A percentile compares a stretch with the other conserved stretches of the same genome.
Conservation (phyloP, 1,284 basidiomycete genomes). For the Malassezia brasiliensis region DNA sequence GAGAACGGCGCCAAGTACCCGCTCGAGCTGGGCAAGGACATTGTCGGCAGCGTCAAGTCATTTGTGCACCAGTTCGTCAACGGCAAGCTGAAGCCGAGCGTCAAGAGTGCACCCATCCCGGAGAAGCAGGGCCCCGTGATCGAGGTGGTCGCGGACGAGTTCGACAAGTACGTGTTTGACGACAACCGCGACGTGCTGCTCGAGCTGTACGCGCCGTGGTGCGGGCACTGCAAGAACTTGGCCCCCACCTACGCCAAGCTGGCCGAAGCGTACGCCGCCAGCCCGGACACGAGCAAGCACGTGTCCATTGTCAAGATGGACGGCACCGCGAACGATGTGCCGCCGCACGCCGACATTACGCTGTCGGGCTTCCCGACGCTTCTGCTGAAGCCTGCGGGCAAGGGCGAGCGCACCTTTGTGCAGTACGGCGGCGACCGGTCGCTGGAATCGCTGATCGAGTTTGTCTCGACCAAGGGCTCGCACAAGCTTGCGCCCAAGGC, state of each 20-base stretch:
- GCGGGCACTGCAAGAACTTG: slow-evolving; percentile 73
- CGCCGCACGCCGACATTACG: slow-evolving; percentile 70
- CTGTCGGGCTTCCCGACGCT: slow-evolving; percentile 77
- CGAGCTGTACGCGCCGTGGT: slow-evolving; percentile 93
- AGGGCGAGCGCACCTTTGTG: slow-evolving; percentile 61
- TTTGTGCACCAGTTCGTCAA: slow-evolving; percentile 62
- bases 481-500: slow-evolving; percentile 34
- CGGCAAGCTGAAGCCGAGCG: slow-evolving; percentile 67
- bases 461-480: slow-evolving; percentile 39
- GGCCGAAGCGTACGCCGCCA: slow-evolving; percentile 64
- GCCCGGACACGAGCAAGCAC: slow-evolving; percentile 61
- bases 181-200: slow-evolving; percentile 85
- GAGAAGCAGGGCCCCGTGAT: slow-evolving; percentile 74
- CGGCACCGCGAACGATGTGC: slow-evolving; percentile 90
- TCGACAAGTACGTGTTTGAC: slow-evolving; percentile 70
- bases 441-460: slow-evolving; percentile 44
- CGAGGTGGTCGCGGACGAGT: slow-evolving; percentile 77
- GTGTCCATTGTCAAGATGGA: slow-evolving; percentile 82
- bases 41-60: slow-evolving; percentile 50
- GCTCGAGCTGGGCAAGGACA: slow-evolving; percentile 58
- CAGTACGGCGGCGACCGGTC: slow-evolving; percentile 53
- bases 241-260: slow-evolving; percentile 88
- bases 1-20: slow-evolving; percentile 80
- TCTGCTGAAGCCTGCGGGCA: slow-evolving; percentile 89
- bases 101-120: slow-evolving; percentile 86